Conservation (phyloP, 2,329 filamentous ascomycete species). For the Daldinia eschscholtzii region DNA sequence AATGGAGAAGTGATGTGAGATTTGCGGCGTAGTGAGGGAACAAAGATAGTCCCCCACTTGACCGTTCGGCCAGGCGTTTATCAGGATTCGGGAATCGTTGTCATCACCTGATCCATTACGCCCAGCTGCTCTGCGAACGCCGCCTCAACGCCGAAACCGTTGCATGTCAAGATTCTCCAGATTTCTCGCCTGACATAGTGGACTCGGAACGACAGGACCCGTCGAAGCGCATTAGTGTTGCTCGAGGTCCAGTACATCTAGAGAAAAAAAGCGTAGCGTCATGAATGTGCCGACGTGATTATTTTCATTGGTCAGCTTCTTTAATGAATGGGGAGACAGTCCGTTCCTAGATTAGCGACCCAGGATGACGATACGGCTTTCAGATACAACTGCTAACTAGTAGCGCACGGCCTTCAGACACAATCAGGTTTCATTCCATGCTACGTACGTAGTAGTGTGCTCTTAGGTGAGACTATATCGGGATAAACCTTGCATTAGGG, state of each 20-base stretch:
- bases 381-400: constrained; percentile 31
- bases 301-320: constrained; percentile 18
- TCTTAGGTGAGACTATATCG: constrained; percentile 33
- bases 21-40: constrained; percentile 22
- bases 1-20: constrained; percentile 15
- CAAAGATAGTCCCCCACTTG: constrained; percentile 18
- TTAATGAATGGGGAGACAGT: constrained; percentile 3
- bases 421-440: constrained; percentile 41
- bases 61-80: constrained; percentile 9
- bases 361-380: constrained; percentile 16
- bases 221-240: constrained; percentile 14
- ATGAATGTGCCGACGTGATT: constrained; percentile 15
- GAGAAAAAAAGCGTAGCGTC: constrained; percentile 10
- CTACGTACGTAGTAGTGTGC: constrained; percentile 23
- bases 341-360: constrained; percentile 16
- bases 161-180: constrained; percentile 27
- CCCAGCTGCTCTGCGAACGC: constrained; percentile 11
- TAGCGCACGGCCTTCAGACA: constrained; percentile 12
- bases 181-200: constrained; percentile 20
- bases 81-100: constrained; percentile 12
- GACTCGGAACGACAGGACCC: constrained; percentile 11
- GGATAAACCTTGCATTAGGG: constrained; percentile 33
- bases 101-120: constrained; percentile 15
- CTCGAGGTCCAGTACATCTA: constrained; percentile 6
- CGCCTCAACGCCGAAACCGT: constrained; percentile 18